Percentiles rank a stretch among this genome's conserved stretches.
Evolutionary conservation across 2,329 filamentous ascomycete species (phyloP).

Genomic region (Monilinia fructigena): DNA sequence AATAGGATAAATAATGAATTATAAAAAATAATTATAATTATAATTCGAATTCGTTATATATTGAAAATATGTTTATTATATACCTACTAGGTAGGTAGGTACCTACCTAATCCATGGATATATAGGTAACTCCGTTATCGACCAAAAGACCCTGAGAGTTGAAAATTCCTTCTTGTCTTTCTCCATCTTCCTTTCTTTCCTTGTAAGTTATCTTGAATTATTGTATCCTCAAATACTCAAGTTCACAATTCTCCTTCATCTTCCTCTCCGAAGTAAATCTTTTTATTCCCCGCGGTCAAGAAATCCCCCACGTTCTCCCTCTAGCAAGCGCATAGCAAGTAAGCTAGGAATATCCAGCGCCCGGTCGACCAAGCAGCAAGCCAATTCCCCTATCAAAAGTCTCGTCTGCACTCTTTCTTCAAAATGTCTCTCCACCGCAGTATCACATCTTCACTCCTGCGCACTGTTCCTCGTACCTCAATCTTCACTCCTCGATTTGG

Average conservation of each 20-base stretch:
- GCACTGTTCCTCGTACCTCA: slow-evolving; percentile 7
- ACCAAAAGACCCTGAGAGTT: not conserved
- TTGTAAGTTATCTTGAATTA: not conserved
- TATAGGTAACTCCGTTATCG: slow-evolving; percentile 11
- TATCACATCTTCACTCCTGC: slow-evolving; percentile 14
- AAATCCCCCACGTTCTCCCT: not conserved
- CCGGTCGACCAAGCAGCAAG: not conserved
- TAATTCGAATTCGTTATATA: slow-evolving; percentile 7
- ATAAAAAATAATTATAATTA: not conserved
- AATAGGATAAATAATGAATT: too few species aligned
- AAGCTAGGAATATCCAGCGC: slow-evolving; percentile 4
- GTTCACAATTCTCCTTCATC: not conserved
- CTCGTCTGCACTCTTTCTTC: not conserved
- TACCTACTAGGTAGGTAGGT: not conserved
- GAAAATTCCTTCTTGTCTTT: not conserved
- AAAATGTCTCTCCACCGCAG: slow-evolving; percentile 18
- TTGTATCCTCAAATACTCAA: too few species aligned
- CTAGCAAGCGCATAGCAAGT: slow-evolving; percentile 11
- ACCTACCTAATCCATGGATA: not conserved
- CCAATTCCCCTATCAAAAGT: not conserved
- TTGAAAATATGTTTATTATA: slow-evolving; percentile 4
- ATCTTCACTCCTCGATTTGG: slow-evolving; percentile 27
- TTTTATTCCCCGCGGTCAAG: slow-evolving; percentile 11
- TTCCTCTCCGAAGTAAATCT: not conserved
- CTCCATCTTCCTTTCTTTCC: not conserved